Evolutionary conservation across 495 filamentous ascomycete species (phyloP), one percentile per base, ranked within the genome.

Genomic region (Sordaria brevicollis): DNA sequence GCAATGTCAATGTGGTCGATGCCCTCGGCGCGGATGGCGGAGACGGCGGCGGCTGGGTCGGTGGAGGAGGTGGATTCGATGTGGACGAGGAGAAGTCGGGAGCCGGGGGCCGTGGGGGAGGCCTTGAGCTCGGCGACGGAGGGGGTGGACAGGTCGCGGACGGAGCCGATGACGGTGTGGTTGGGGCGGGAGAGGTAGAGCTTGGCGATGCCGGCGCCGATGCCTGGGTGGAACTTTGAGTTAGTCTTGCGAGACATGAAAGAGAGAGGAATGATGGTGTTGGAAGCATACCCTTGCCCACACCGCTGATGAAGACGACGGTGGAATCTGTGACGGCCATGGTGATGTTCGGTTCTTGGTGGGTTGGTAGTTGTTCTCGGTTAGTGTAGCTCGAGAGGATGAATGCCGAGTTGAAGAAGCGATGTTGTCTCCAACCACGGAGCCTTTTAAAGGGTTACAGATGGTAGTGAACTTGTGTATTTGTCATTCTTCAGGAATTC

Each of bases 111-210:
- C 1, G 33, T 11, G n/a, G 71, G 21, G 13, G 67, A 69, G 19
- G 62, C 66, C 25, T 73, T 67, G 37, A 79, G 68, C 36, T 71
- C 69, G 9, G 65, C 35, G 13, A 73, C 71, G 41, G 70, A 25
- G 9, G 68, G 39, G 15, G 70, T 41, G 17, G 65, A 62, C 9
- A 69, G 38, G 36, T 74, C 49, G 13, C 76, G 76, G 21, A 76
- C 66, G 71, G 65, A 74, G 8, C 74, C 77, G 36, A 79, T 75
- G 2, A 79, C 77, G 66, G 66, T 74, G 65, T 79, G 73, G 35
- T 74, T 69, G 5, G 76, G 73, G 31, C 74, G 68, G 35, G 71
- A 71, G 54, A 79, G 75, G 57, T 75, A 79, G 21, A 43, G 41
- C 35, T 73, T 49, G 49, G 74, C 68, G 25, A 75, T 33, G 19